Conservation (phyloP, 2,329 filamentous ascomycete genomes). For the Lachnellula arida region DNA sequence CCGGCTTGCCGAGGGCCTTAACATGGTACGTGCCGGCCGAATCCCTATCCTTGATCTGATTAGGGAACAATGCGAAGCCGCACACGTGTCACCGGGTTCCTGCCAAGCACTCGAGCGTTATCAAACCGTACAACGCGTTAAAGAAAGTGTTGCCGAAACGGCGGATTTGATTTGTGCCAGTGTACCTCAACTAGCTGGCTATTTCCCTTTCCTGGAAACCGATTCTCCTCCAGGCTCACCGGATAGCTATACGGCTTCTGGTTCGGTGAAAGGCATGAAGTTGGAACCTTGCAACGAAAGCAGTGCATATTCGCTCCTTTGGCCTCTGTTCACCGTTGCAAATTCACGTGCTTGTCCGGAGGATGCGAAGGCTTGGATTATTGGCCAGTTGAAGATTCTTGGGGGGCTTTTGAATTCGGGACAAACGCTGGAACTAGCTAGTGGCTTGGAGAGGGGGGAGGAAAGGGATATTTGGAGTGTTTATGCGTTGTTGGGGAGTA, state of each 20-base stretch:
- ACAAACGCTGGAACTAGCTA: neutral
- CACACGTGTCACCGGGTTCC: neutral
- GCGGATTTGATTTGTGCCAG: slow-evolving; percentile 1
- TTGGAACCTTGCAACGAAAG: neutral
- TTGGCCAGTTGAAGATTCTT: neutral
- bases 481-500: slow-evolving; percentile 5
- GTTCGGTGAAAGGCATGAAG: neutral
- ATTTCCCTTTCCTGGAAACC: neutral
- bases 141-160: neutral
- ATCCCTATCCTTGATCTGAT: slow-evolving; percentile 8
- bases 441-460: neutral
- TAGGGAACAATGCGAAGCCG: neutral
- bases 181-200: slow-evolving; percentile 8
- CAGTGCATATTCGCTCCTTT: slow-evolving; percentile 4
- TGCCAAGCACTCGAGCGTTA: neutral
- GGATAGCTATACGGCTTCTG: neutral
- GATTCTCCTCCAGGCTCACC: neutral
- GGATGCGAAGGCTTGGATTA: neutral
- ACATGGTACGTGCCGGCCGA: slow-evolving; percentile 7
- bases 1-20: slow-evolving; percentile 9
- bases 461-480: slow-evolving; percentile 2
- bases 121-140: neutral
- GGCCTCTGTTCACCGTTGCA: slow-evolving; percentile 6
- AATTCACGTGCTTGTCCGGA: neutral
- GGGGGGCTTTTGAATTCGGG: neutral